These are phyloP conservation scores for Globisporangium okanoganense DNA, from an alignment of 352 stramenopile genomes.

Conservation along the genomic window DNA sequence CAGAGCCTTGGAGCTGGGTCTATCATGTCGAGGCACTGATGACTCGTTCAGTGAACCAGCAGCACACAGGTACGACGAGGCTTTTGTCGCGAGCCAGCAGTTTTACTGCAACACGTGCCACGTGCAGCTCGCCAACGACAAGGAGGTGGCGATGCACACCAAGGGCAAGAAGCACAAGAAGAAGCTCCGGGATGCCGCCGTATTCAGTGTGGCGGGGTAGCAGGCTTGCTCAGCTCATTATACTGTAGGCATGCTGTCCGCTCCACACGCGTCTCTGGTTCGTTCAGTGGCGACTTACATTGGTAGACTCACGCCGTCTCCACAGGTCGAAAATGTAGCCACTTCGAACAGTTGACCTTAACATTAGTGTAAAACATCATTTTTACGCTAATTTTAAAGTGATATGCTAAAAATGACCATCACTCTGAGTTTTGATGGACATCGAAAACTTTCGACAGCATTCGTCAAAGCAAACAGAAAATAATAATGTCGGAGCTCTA, in stretches of 20 bases:
- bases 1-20: constrained; percentile 27
- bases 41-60: constrained; percentile 19
- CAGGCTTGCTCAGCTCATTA: neutral
- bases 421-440: neutral
- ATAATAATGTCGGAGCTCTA: constrained; percentile 49
- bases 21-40: constrained; percentile 33
- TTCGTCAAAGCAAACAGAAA: neutral
- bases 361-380: neutral
- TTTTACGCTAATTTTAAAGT: neutral
- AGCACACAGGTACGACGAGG: constrained; percentile 36
- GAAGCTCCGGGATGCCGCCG: constrained; percentile 34
- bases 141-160: constrained; percentile 66
- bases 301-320: neutral
- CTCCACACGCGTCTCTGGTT: neutral
- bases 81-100: constrained; percentile 36
- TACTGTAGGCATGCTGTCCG: no score
- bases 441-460: neutral
- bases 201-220: neutral
- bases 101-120: constrained; percentile 70
- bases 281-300: neutral
- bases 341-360: neutral
- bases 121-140: constrained; percentile 66
- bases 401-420: neutral
- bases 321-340: neutral
- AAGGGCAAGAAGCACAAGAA: constrained; percentile 87